Percentiles rank a stretch among this genome's conserved stretches.
phyloP scores from a whole-genome alignment of 257 asterid genomes.

The Plantago ovata region DNA sequence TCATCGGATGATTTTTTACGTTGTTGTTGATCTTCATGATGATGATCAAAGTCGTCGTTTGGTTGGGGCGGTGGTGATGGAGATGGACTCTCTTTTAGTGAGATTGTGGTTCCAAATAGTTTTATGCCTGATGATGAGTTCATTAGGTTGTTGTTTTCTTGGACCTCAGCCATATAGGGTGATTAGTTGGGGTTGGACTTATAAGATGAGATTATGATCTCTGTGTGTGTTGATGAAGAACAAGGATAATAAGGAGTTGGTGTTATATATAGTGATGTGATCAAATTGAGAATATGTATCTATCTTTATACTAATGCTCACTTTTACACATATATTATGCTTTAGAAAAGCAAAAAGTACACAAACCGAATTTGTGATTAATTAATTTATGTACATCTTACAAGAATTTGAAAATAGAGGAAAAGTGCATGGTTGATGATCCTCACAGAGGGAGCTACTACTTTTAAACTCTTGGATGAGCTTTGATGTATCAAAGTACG shows the following conservation, averaged over 20 bases:
- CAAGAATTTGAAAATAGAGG: conserved; percentile 11
- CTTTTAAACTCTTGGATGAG: no score
- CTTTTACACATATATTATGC: not conserved
- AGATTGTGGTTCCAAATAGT: conserved; percentile 68
- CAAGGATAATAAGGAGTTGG: conserved; percentile 1
- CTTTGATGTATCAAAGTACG: no score
- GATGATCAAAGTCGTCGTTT: not conserved
- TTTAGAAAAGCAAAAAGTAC: conserved; percentile 11
- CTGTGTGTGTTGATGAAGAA: conserved; percentile 27
- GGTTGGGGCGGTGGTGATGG: conserved; percentile 17
- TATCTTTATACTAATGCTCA: not conserved
- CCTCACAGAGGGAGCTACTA: conserved; percentile 16
- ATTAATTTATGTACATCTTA: conserved; percentile 6
- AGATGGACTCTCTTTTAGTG: conserved; percentile 29
- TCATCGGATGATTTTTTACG: conserved; percentile 22
- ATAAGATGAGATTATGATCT: not conserved
- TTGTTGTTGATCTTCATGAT: conserved; percentile 26
- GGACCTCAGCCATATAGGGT: conserved; percentile 45
- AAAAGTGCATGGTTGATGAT: conserved; percentile 33
- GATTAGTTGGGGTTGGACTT: conserved; percentile 9
- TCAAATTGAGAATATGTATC: not conserved
- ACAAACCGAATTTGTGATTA: conserved; percentile 2
- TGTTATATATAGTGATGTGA: conserved; percentile 3
- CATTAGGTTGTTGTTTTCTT: conserved; percentile 32
- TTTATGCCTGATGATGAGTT: conserved; percentile 75